Conservation (phyloP, 768 basidiomycete species). For the Pholiota conissans region DNA sequence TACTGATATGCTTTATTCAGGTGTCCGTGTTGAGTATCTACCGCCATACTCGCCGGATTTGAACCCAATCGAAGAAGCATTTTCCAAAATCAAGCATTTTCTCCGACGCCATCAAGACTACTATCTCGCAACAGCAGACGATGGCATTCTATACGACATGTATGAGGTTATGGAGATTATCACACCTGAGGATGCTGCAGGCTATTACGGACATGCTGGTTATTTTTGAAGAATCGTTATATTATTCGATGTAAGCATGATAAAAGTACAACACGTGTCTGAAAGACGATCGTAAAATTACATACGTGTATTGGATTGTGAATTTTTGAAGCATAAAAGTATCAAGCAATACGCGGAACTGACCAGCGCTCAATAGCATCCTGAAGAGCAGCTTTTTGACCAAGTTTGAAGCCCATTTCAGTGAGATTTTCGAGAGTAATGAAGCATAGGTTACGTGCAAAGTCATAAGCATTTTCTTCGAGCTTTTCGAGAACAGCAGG, state of each 20-base stretch:
- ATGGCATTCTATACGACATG: constrained; percentile 27
- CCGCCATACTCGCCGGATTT: constrained; percentile 40
- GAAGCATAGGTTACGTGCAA: constrained; percentile 1
- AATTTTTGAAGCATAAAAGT: neutral
- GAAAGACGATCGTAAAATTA: neutral
- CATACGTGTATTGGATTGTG: neutral
- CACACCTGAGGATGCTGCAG: constrained; percentile 25
- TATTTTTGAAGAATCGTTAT: constrained; percentile 20
- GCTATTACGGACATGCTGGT: constrained; percentile 33
- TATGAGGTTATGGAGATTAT: constrained; percentile 25
- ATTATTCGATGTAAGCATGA: neutral
- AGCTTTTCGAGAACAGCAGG: neutral
- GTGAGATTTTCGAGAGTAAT: constrained; percentile 12
- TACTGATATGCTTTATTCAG: neutral
- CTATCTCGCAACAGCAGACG: constrained; percentile 5
- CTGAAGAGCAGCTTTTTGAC: constrained; percentile 18
- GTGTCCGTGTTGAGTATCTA: constrained; percentile 29
- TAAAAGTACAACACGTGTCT: neutral
- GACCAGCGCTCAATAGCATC: constrained; percentile 10
- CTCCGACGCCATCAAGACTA: constrained; percentile 21
- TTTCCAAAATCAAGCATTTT: constrained; percentile 34
- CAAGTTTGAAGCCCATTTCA: constrained; percentile 19
- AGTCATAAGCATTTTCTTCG: neutral
- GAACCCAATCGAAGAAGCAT: constrained; percentile 41
- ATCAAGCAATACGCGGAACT: neutral